These are phyloP conservation scores for Trichosporon sp. DNA, from an alignment of 1,284 basidiomycete genomes.

Conservation along the genomic window DNA sequence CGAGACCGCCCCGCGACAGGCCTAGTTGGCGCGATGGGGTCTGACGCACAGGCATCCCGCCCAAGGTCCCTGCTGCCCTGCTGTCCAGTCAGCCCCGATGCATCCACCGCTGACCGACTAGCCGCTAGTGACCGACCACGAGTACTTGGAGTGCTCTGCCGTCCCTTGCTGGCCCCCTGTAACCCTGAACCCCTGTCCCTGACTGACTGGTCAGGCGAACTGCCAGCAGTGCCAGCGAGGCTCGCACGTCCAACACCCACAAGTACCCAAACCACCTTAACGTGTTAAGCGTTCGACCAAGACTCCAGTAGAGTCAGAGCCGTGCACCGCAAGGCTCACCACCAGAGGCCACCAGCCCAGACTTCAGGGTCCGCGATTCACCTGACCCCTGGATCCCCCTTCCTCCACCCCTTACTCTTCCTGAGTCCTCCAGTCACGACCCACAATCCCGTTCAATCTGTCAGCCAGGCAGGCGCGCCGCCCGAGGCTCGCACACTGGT, in stretches of 20 bases:
- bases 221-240: not conserved
- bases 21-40: not conserved
- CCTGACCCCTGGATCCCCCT: not conserved
- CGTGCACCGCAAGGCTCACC: not conserved
- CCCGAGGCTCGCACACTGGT: not conserved
- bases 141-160: conserved; percentile 10
- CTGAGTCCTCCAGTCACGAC: not conserved
- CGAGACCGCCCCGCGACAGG: not conserved
- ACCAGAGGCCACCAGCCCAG: not conserved
- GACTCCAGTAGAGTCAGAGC: not conserved
- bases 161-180: not conserved
- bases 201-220: not conserved
- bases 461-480: not conserved
- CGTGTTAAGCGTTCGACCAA: not conserved
- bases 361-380: conserved; percentile 9
- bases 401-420: not conserved
- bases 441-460: not conserved
- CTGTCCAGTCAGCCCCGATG: not conserved
- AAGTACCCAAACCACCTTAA: not conserved
- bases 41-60: conserved; percentile 4
- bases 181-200: not conserved
- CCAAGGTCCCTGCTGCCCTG: not conserved
- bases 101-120: not conserved
- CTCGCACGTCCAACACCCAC: not conserved
- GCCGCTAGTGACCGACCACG: conserved; percentile 11